Evolutionary conservation across 768 basidiomycete species (phyloP).

Genomic region (Lactifluus rugatus): DNA sequence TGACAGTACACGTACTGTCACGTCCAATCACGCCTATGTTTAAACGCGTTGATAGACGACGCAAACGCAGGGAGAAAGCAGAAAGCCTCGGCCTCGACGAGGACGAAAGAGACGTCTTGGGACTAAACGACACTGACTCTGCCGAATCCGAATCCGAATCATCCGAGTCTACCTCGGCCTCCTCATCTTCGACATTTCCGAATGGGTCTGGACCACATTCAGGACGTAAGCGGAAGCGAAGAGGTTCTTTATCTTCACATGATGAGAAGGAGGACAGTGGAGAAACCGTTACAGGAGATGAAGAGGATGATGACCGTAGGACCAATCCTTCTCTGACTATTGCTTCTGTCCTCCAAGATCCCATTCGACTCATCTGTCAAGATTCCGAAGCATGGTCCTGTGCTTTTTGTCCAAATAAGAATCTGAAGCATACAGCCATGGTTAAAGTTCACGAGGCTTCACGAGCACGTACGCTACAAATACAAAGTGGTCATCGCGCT

Average conservation of each 20-base stretch:
- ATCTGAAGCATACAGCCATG: conserved; percentile 53
- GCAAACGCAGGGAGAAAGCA: conserved; percentile 49
- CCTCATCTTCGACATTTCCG: conserved; percentile 7
- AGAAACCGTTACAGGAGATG: conserved; percentile 20
- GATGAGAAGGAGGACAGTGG: conserved; percentile 23
- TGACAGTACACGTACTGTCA: no score
- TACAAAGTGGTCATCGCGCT: conserved; percentile 1
- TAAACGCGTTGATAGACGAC: conserved; percentile 66
- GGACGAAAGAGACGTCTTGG: conserved; percentile 54
- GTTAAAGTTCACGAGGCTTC: conserved; percentile 48
- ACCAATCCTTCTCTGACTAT: conserved; percentile 41
- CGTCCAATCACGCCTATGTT: conserved; percentile 42
- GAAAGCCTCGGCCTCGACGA: conserved; percentile 55
- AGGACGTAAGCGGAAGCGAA: conserved; percentile 5
- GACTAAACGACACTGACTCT: conserved; percentile 66
- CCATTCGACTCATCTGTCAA: conserved; percentile 49
- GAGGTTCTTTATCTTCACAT: conserved; percentile 20
- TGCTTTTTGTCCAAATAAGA: conserved; percentile 61
- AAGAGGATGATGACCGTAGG: conserved; percentile 24
- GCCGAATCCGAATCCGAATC: conserved; percentile 50
- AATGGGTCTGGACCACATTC: not conserved
- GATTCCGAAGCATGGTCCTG: conserved; percentile 51
- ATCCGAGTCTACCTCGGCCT: conserved; percentile 23
- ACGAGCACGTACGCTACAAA: conserved; percentile 41
- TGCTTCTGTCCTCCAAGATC: conserved; percentile 49